Conservation (phyloP, 345 rosid genomes). For the Camelina sativa region DNA sequence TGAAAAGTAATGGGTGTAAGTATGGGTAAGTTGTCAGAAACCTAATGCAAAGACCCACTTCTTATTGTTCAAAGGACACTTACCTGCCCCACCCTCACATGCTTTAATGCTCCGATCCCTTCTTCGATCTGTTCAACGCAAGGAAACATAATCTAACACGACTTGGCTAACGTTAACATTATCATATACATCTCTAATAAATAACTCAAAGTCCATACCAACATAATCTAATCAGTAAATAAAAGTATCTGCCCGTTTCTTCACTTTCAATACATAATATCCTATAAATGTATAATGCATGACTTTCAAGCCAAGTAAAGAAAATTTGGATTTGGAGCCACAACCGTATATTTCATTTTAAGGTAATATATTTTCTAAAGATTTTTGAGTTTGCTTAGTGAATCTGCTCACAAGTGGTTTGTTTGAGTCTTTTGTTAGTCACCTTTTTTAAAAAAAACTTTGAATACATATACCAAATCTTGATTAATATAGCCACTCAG, state of each 20-base stretch:
- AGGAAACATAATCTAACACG: conserved; percentile 39
- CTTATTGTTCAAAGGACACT: conserved; percentile 42
- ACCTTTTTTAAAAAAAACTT: background rate
- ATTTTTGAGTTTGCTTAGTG: background rate
- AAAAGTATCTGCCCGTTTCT: background rate
- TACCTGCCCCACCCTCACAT: conserved; percentile 43
- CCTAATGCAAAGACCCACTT: conserved; percentile 47
- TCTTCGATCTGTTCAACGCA: conserved; percentile 39
- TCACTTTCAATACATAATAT: background rate
- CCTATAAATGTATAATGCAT: background rate
- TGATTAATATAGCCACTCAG: conserved; percentile 2
- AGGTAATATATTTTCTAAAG: background rate
- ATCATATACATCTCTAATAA: conserved; percentile 26
- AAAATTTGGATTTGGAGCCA: background rate
- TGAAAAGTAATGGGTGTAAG: conserved; percentile 32
- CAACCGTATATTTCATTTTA: background rate
- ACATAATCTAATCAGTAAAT: conserved; percentile 15
- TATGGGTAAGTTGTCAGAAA: conserved; percentile 47
- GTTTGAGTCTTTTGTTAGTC: background rate
- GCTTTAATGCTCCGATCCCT: conserved; percentile 38
- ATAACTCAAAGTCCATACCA: conserved; percentile 33
- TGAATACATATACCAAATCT: background rate
- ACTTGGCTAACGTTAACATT: conserved; percentile 28
- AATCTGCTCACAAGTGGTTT: conserved; percentile 12
- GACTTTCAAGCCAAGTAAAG: background rate